Percentiles rank a stretch among this genome's conserved stretches.
These are phyloP conservation scores for Pichia paraexigua DNA, from an alignment of 805 yeast genomes.

Conservation along the genomic window DNA sequence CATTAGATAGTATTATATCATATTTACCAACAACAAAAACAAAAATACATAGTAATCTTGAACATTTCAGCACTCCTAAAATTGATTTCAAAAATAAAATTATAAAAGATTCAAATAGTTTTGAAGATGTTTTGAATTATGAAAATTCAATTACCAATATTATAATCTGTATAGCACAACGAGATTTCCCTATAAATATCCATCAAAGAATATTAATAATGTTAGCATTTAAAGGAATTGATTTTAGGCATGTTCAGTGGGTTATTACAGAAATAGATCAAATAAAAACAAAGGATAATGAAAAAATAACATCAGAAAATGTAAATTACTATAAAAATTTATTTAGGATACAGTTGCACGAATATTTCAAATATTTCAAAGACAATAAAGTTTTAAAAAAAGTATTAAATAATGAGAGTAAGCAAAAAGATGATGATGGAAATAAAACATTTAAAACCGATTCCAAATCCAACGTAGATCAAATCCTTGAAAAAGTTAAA, in stretches of 20 bases:
- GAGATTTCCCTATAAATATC: slow-evolving; percentile 6
- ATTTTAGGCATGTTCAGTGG: slow-evolving; percentile 4
- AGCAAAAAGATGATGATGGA: neutral
- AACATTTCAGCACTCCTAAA: neutral
- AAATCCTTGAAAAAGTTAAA: neutral
- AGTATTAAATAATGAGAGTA: neutral
- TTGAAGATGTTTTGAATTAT: too few species aligned
- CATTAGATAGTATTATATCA: slow-evolving; percentile 6
- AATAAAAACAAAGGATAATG: neutral
- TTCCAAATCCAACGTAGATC: neutral
- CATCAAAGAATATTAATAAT: slow-evolving; percentile 3
- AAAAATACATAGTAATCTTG: neutral
- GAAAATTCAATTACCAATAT: neutral
- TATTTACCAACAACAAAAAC: neutral
- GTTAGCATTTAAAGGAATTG: neutral
- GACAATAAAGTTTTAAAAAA: neutral
- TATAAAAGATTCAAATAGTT: neutral
- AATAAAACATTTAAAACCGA: neutral
- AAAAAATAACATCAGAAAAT: neutral
- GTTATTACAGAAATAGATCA: slow-evolving; percentile 6
- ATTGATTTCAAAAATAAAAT: neutral
- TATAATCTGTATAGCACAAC: slow-evolving; percentile 4
- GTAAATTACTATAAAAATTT: neutral
- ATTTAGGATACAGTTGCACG: neutral
- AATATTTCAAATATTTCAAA: neutral